Percentiles rank a stretch among this genome's conserved stretches.
These are phyloP conservation scores for Oidiodendron maius DNA, from an alignment of 495 filamentous ascomycete species.

Conservation along the genomic window DNA sequence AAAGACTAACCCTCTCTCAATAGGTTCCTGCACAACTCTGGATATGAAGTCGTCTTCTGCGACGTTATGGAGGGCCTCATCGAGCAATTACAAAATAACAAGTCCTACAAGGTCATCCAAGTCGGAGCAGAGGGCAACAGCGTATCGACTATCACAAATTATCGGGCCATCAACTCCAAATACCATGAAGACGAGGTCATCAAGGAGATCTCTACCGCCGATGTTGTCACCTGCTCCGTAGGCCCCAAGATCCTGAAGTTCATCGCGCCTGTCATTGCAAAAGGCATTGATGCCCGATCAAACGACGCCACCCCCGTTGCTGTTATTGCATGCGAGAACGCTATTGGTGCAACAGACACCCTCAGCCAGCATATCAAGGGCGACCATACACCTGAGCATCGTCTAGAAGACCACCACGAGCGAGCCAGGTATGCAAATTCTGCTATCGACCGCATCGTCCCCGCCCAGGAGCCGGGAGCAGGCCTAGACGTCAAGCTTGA, in stretches of 20 bases:
- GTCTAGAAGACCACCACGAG: slow-evolving; percentile 52
- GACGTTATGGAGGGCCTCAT: slow-evolving; percentile 85
- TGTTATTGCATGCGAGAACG: slow-evolving; percentile 97
- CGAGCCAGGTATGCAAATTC: slow-evolving; percentile 88
- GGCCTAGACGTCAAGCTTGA: slow-evolving; percentile 92
- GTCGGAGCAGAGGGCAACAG: slow-evolving; percentile 80
- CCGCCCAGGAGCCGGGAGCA: slow-evolving; percentile 68
- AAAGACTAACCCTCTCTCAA: not conserved
- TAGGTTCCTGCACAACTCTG: slow-evolving; percentile 62
- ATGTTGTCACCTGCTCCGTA: slow-evolving; percentile 92
- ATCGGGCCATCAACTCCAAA: slow-evolving; percentile 92
- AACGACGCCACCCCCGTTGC: slow-evolving; percentile 66
- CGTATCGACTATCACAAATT: slow-evolving; percentile 81
- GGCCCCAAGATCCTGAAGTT: slow-evolving; percentile 94
- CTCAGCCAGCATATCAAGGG: slow-evolving; percentile 77
- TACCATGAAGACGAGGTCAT: slow-evolving; percentile 72
- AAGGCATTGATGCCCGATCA: slow-evolving; percentile 72
- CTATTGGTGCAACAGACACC: slow-evolving; percentile 83
- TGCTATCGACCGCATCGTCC: slow-evolving; percentile 96
- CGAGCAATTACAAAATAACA: slow-evolving; percentile 61
- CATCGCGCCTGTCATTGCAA: slow-evolving; percentile 88
- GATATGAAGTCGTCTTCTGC: slow-evolving; percentile 90
- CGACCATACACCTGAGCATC: slow-evolving; percentile 52
- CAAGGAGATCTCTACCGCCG: slow-evolving; percentile 77
- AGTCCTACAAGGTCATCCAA: slow-evolving; percentile 85